phyloP scores from a whole-genome alignment of 2,329 filamentous ascomycete species.

The Aspergillus quadricinctus region DNA sequence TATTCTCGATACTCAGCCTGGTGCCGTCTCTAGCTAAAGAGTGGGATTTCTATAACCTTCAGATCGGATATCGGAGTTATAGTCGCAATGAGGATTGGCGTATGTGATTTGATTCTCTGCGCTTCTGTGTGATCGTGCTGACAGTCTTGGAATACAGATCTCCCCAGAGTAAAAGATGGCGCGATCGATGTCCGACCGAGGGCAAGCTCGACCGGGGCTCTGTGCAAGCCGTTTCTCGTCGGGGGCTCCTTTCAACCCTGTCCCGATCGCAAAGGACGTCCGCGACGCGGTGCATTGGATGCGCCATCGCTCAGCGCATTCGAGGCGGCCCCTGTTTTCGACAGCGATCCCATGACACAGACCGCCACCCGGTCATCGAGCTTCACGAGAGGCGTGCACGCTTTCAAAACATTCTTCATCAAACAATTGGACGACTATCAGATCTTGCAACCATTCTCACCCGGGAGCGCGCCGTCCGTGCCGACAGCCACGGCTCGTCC shows the following conservation, averaged over 20 bases:
- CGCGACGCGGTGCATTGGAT: slow-evolving; percentile 9
- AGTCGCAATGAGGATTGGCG: slow-evolving; percentile 19
- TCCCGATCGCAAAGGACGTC: slow-evolving; percentile 7
- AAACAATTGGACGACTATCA: slow-evolving; percentile 26
- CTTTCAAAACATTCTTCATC: slow-evolving; percentile 28
- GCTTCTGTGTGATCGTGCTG: neutral
- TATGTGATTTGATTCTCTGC: slow-evolving; percentile 15
- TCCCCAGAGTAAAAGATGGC: slow-evolving; percentile 24
- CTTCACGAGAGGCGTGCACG: slow-evolving; percentile 25
- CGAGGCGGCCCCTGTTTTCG: slow-evolving; percentile 17
- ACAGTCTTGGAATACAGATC: slow-evolving; percentile 14
- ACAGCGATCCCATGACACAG: slow-evolving; percentile 16
- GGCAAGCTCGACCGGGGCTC: slow-evolving; percentile 8
- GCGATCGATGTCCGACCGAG: slow-evolving; percentile 14
- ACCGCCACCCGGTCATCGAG: slow-evolving; percentile 19
- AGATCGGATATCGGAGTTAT: slow-evolving; percentile 25
- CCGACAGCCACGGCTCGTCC: slow-evolving; percentile 5
- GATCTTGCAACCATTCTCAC: slow-evolving; percentile 18
- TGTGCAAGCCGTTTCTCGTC: slow-evolving; percentile 16
- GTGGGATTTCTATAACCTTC: slow-evolving; percentile 26
- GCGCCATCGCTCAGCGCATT: slow-evolving; percentile 12
- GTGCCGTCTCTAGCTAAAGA: slow-evolving; percentile 29
- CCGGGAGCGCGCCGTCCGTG: slow-evolving; percentile 11
- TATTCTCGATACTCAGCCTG: slow-evolving; percentile 31
- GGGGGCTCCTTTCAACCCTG: slow-evolving; percentile 8